Evolutionary conservation across 345 rosid species (phyloP).

Genomic region (Jatropha curcas): DNA sequence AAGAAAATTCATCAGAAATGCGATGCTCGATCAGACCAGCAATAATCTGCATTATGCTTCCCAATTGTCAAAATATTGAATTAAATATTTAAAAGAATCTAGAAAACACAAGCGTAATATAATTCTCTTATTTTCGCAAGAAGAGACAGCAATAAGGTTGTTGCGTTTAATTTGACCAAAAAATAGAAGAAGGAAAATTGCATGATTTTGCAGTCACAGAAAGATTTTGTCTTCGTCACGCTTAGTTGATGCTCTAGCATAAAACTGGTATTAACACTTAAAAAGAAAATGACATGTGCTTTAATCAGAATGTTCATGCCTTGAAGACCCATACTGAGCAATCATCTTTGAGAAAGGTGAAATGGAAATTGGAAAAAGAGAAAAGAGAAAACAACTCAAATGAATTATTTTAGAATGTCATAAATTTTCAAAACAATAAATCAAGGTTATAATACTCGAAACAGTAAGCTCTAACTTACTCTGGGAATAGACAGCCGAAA

Average conservation of each 20-base stretch:
- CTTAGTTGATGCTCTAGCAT: neutral
- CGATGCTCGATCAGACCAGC: slow-evolving; percentile 93
- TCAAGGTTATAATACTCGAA: neutral
- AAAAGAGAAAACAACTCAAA: neutral
- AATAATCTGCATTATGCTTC: slow-evolving; percentile 60
- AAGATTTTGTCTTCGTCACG: neutral
- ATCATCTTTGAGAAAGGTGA: neutral
- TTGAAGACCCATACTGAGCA: neutral
- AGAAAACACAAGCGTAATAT: neutral
- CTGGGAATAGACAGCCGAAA: neutral
- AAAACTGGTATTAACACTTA: neutral
- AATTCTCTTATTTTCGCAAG: neutral
- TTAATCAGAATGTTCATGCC: neutral
- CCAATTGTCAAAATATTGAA: slow-evolving; percentile 18
- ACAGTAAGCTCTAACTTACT: neutral
- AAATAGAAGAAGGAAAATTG: neutral
- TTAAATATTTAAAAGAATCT: neutral
- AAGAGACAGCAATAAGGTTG: neutral
- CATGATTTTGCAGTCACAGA: neutral
- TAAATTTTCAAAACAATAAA: neutral
- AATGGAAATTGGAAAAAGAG: neutral
- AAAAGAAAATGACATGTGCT: neutral
- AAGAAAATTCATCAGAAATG: slow-evolving; percentile 70
- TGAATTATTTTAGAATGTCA: neutral
- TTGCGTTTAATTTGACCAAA: neutral